Base-by-base conservation (phyloP, 78 protist species). In the Blattamonas nauphoetae region DNA sequence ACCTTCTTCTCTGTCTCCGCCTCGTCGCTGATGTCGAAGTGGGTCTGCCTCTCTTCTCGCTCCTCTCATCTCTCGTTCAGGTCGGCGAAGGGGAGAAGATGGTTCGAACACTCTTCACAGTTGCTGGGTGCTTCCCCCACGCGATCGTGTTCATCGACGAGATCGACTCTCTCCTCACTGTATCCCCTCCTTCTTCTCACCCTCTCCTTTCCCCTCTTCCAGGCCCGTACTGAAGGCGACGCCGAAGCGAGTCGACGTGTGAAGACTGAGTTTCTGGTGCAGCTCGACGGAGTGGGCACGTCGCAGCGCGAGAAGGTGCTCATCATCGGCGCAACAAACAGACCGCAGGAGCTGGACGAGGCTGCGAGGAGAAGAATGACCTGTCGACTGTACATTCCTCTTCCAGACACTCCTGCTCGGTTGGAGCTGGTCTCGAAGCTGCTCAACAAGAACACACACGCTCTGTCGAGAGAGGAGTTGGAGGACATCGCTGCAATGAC, bases 321-420 rank as follows among this genome's bases (percentile, higher is more conserved):
- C 1, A 78, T 88, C 21, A 42, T 91, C 41, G 93, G 89, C 3
- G 98, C 98, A 1, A 96, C 97, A 0, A 96, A 96, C 45, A 34
- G 97, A 79, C 98, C 98, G 1, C 92, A 94, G 42, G 97, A 96
- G 55, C 77, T 96, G 41, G 98, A 96, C 80, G 97, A 96, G 80
- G 98, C 98, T 0, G 98, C 93, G 5, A 41, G 90, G 0, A 35
- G 98, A 11, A 81, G 98, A 3, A 34, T 96, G 2, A 88, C 78
- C 41, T 92, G 88, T 79, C 36, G 97, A 38, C 81, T 96, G 35
- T 94, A 91, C 79, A 91, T 96, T 35, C 92, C 95, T 0, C 91
- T 96, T 0, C 97, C 98, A 0, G 93, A 91, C 41, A 41, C 42
- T 2, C 85, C 2, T 6, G 92, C 96, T 3, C 90, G 97, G 35